These are phyloP conservation scores for Cornus suecica DNA, from an alignment of 148 eudicot genomes.

Conservation along the genomic window DNA sequence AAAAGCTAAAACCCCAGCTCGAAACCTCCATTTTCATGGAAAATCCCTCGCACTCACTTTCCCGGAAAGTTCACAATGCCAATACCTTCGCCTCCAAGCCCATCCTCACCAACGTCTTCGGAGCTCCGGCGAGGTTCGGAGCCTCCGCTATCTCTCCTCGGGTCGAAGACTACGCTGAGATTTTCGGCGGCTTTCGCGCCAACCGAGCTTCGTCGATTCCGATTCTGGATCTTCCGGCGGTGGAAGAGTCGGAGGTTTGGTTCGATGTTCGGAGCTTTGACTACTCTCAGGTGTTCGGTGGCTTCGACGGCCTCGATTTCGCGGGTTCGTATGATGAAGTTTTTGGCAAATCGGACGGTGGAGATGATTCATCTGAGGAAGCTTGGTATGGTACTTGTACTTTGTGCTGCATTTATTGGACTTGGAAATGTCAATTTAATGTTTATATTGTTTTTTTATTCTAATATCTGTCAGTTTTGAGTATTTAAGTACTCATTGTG, in stretches of 20 bases:
- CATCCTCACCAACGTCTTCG: constrained; percentile 81
- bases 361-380: constrained; percentile 57
- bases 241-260: constrained; percentile 25
- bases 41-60: constrained; percentile 23
- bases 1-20: constrained; percentile 19
- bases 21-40: constrained; percentile 26
- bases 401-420: not conserved
- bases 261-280: constrained; percentile 40
- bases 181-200: constrained; percentile 62
- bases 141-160: constrained; percentile 67
- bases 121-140: constrained; percentile 55
- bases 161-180: constrained; percentile 76
- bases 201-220: constrained; percentile 67
- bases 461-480: not conserved
- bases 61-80: constrained; percentile 26
- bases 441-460: not conserved
- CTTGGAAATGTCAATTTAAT: not conserved
- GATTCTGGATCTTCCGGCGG: constrained; percentile 72
- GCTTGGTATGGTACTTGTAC: constrained; percentile 48
- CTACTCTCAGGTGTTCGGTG: constrained; percentile 70
- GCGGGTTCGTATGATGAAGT: constrained; percentile 56
- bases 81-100: constrained; percentile 36
- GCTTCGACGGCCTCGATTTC: constrained; percentile 39
- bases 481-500: not conserved
- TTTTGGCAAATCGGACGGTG: constrained; percentile 32